These are phyloP conservation scores for Thalassiosira pacifica DNA, from an alignment of 352 stramenopile species.

Conservation along the genomic window DNA sequence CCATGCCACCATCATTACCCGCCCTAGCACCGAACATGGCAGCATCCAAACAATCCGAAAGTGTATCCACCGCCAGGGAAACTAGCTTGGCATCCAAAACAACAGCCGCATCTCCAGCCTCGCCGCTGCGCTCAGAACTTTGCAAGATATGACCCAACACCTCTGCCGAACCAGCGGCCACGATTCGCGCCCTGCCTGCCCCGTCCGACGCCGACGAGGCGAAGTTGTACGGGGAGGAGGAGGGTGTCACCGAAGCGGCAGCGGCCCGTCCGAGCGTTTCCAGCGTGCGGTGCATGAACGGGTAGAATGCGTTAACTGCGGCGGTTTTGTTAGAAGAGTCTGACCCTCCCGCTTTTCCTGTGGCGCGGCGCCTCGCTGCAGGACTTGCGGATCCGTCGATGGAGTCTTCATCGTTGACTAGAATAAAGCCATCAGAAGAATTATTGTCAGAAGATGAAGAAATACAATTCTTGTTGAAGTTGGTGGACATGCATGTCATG, in stretches of 20 bases:
- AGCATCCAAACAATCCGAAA: slow-evolving; percentile 53
- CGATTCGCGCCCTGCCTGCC: slow-evolving; percentile 35
- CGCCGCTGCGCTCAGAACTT: slow-evolving; percentile 7
- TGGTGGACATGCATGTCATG: slow-evolving; percentile 46
- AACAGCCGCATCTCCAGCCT: slow-evolving; percentile 10
- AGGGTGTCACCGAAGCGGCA: slow-evolving; percentile 10
- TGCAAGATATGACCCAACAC: slow-evolving; percentile 34
- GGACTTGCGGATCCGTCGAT: slow-evolving; percentile 12
- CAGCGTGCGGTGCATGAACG: slow-evolving; percentile 67
- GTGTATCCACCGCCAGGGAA: slow-evolving; percentile 46
- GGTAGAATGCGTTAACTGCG: slow-evolving; percentile 44
- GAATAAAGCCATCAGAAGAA: neutral
- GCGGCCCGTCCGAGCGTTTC: slow-evolving; percentile 60
- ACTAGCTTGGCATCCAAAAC: slow-evolving; percentile 68
- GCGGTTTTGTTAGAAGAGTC: neutral
- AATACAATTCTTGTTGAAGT: too few relatives aligned
- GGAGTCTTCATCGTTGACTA: slow-evolving; percentile 59
- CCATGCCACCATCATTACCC: neutral
- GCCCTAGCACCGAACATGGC: neutral
- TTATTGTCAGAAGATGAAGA: too few relatives aligned
- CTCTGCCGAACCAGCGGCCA: slow-evolving; percentile 48
- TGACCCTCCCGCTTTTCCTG: neutral
- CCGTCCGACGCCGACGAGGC: neutral
- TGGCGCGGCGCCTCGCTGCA: neutral
- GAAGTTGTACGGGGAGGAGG: neutral